A percentile compares a stretch with the other conserved stretches of the same genome.
Conservation (phyloP, 2,329 filamentous ascomycete genomes). For the Zopfia rhizophila region DNA sequence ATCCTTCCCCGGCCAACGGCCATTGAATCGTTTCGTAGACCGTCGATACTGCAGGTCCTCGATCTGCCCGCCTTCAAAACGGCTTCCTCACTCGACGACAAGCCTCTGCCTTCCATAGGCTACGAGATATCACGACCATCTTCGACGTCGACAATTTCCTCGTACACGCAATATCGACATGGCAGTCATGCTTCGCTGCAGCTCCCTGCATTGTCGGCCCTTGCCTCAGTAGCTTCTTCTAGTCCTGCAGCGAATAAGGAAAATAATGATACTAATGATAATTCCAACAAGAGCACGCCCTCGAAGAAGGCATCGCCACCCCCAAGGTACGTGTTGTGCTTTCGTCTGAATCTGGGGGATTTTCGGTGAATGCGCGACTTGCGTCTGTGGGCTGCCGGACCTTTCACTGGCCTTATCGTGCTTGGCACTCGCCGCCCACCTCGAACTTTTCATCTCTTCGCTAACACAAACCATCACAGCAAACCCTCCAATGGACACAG, state of each 20-base stretch:
- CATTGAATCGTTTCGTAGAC: constrained; percentile 61
- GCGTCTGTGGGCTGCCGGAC: constrained; percentile 30
- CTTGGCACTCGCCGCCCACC: constrained; percentile 40
- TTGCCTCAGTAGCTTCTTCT: constrained; percentile 67
- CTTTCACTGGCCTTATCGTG: constrained; percentile 39
- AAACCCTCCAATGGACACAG: constrained; percentile 60
- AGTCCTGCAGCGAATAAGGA: constrained; percentile 60
- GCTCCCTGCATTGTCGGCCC: constrained; percentile 67
- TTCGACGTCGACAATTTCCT: constrained; percentile 62
- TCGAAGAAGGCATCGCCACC: constrained; percentile 32
- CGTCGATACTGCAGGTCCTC: constrained; percentile 60
- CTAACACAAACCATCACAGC: constrained; percentile 40
- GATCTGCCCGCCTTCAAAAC: constrained; percentile 60
- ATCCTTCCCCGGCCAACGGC: constrained; percentile 69
- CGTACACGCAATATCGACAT: constrained; percentile 52
- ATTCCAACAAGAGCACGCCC: constrained; percentile 33
- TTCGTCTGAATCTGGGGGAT: too few relatives aligned
- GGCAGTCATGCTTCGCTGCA: constrained; percentile 54
- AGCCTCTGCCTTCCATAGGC: constrained; percentile 60
- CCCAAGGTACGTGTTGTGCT: constrained; percentile 41
- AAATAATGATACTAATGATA: constrained; percentile 42
- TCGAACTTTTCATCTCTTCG: constrained; percentile 40
- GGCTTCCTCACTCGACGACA: constrained; percentile 58
- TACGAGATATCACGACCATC: constrained; percentile 64
- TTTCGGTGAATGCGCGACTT: constrained; percentile 20